phyloP scores from a whole-genome alignment of 2,329 filamentous ascomycete genomes.

The Aureobasidium sp. region DNA sequence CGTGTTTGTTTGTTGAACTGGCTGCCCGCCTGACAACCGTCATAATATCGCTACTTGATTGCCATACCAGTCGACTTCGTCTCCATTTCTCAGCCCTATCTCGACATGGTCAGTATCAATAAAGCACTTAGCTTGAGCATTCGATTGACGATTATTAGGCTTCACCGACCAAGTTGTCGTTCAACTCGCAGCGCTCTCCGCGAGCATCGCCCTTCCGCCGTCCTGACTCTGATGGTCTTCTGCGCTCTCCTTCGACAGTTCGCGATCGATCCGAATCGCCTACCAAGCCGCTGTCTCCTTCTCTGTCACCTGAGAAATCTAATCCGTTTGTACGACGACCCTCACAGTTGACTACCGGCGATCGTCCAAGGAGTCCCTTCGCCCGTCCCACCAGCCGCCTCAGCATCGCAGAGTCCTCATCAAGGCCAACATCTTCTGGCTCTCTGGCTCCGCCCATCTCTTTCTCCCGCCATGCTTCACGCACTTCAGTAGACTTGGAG shows the following conservation, averaged over 20 bases:
- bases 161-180: slow-evolving; percentile 25
- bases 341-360: slow-evolving; percentile 23
- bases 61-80: background rate
- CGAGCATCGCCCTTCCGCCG: slow-evolving; percentile 38
- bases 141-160: background rate
- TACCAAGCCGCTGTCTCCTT: slow-evolving; percentile 14
- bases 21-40: background rate
- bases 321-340: slow-evolving; percentile 29
- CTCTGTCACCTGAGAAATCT: slow-evolving; percentile 16
- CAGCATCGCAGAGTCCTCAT: slow-evolving; percentile 17
- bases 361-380: slow-evolving; percentile 27
- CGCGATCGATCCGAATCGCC: slow-evolving; percentile 18
- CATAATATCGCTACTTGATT: background rate
- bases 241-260: slow-evolving; percentile 31
- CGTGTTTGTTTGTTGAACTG: slow-evolving; percentile 5
- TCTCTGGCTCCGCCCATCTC: background rate
- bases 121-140: too few species aligned
- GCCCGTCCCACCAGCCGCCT: slow-evolving; percentile 26
- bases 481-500: slow-evolving; percentile 7
- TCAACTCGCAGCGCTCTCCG: slow-evolving; percentile 35
- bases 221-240: slow-evolving; percentile 30
- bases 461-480: slow-evolving; percentile 4
- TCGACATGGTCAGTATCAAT: background rate
- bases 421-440: background rate
- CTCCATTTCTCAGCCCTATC: too few species aligned